Conservation (phyloP, 2,329 filamentous ascomycete genomes). For the Rhynchosporium secalis region DNA sequence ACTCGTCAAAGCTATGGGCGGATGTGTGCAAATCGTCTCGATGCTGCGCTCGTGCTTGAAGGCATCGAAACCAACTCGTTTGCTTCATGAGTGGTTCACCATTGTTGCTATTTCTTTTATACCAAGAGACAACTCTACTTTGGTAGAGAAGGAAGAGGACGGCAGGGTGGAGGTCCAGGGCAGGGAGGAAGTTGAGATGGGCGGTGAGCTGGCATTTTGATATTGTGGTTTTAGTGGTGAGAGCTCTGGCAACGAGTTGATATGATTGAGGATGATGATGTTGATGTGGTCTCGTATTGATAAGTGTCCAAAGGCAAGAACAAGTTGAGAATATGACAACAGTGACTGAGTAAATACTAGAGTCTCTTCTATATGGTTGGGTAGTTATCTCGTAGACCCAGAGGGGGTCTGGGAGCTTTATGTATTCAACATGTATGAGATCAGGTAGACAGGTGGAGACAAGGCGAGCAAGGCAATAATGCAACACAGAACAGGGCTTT, state of each 20-base stretch:
- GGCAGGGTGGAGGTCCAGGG: conserved; percentile 64
- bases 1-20: not conserved
- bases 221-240: conserved; percentile 13
- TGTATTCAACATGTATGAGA: conserved; percentile 25
- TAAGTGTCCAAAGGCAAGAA: conserved; percentile 16
- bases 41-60: not conserved
- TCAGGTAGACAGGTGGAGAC: not conserved
- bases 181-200: conserved; percentile 67
- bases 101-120: not conserved
- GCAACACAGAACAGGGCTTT: not conserved
- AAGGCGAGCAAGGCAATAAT: not conserved
- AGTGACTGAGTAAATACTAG: conserved; percentile 7
- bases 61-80: not conserved
- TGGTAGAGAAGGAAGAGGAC: conserved; percentile 65
- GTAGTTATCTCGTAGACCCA: conserved; percentile 17
- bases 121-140: conserved; percentile 45
- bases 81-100: not conserved
- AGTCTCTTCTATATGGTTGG: conserved; percentile 21
- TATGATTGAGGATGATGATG: conserved; percentile 11
- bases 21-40: not conserved
- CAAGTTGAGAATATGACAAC: conserved; percentile 18
- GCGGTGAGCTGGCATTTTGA: conserved; percentile 54
- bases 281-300: conserved; percentile 10
- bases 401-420: conserved; percentile 32
- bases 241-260: not conserved